These are phyloP conservation scores for Fomitopsis pulvina DNA, from an alignment of 768 basidiomycete genomes.

Conservation along the genomic window DNA sequence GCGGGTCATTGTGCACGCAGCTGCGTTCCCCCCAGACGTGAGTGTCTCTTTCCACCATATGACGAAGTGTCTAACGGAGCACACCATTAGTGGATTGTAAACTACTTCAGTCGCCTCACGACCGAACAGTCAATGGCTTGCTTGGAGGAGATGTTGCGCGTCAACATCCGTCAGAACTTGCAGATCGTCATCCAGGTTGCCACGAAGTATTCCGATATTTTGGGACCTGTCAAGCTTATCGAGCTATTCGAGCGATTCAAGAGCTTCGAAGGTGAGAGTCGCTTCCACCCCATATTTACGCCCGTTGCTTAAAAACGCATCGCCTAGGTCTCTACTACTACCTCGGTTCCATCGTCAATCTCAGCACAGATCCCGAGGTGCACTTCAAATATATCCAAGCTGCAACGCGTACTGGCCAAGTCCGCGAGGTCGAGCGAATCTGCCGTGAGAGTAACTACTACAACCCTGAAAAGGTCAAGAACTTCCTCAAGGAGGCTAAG, in stretches of 20 bases:
- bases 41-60: constrained; percentile 20
- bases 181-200: constrained; percentile 96
- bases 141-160: constrained; percentile 92
- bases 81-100: constrained; percentile 99
- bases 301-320: neutral
- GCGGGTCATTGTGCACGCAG: constrained; percentile 91
- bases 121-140: constrained; percentile 97
- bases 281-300: neutral
- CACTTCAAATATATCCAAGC: constrained; percentile 99
- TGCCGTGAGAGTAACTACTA: constrained; percentile 96
- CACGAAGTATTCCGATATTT: constrained; percentile 97
- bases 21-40: constrained; percentile 77
- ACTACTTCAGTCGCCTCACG: constrained; percentile 93
- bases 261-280: constrained; percentile 77
- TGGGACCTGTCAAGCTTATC: constrained; percentile 95
- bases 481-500: constrained; percentile 99
- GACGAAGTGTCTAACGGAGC: too few relatives aligned
- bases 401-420: constrained; percentile 95
- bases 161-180: constrained; percentile 96
- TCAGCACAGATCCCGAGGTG: constrained; percentile 93
- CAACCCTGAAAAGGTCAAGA: constrained; percentile 99
- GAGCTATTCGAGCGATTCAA: constrained; percentile 99
- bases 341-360: constrained; percentile 94
- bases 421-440: constrained; percentile 98
- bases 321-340: constrained; percentile 88